Evolutionary conservation across 192 early-diverging fungal genomes (phyloP), one percentile per base, ranked within the genome.

Genomic region (Martensiomyces pterosporus): DNA sequence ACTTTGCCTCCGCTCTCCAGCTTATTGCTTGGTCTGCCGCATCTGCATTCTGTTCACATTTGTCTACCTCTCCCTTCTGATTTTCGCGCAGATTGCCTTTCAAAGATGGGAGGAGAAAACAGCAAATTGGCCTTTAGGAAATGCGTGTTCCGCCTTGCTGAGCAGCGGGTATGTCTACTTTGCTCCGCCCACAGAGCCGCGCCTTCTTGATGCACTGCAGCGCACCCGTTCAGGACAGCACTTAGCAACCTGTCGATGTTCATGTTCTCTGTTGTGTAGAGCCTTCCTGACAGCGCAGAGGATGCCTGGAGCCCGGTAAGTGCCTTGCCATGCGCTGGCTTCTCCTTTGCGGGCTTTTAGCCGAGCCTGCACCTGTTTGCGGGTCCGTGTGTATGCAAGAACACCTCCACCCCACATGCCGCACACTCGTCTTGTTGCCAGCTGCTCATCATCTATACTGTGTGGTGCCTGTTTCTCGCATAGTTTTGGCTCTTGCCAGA

Each of bases 61-160:
- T n/a, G n/a, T n/a, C n/a, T n/a, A n/a, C n/a, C n/a, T n/a, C n/a
- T n/a, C n/a, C n/a, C n/a, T n/a, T n/a, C n/a, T n/a, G n/a, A n/a
- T n/a, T n/a, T n/a, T n/a, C n/a, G n/a, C n/a, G n/a, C n/a, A n/a
- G n/a, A 32, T 18, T 33, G 29, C 33, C 12, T 43, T 51, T 50
- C 25, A 27, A 26, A 60, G 63, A 94, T 93, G 90, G 92, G 92
- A 14, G 88, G 85, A 23, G 81, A 89, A 14, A 90, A 94, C 60
- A 85, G 82, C 55, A 94, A 94, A 64, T 64, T 93, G 35, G 83
- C 85, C 18, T 94, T 94, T 60, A 79, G 90, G 41, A 90, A 91
- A 71, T 80, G 82, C 45, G 91, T 93, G 23, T 92, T 92, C 52
- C 78, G 82, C 38, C 73, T 95, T 22, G 86, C 84, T 43, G 85